phyloP scores from a whole-genome alignment of 768 basidiomycete species.

The Tricholoma hemisulphureum region DNA sequence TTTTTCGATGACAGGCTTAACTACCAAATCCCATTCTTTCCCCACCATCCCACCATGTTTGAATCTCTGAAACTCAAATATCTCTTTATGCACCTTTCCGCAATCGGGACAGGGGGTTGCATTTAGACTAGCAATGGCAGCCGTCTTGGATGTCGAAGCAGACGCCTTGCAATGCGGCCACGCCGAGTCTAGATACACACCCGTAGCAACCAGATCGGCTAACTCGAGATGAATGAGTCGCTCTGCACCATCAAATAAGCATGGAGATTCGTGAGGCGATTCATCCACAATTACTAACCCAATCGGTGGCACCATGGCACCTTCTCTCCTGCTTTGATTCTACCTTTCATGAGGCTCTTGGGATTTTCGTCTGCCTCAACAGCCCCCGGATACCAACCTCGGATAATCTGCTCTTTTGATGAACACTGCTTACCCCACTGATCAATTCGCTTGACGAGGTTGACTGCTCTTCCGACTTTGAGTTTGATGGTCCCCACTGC shows the following conservation, averaged over 20 bases:
- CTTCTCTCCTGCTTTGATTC: slow-evolving; percentile 58
- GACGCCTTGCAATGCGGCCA: slow-evolving; percentile 36
- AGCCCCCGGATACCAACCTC: slow-evolving; percentile 71
- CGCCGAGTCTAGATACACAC: slow-evolving; percentile 55
- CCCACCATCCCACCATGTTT: slow-evolving; percentile 52
- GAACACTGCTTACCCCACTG: slow-evolving; percentile 83
- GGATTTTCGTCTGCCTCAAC: slow-evolving; percentile 39
- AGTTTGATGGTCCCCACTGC: slow-evolving; percentile 50
- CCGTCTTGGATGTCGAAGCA: slow-evolving; percentile 20
- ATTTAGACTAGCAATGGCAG: slow-evolving; percentile 15
- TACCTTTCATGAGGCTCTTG: slow-evolving; percentile 61
- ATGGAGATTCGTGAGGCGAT: not conserved
- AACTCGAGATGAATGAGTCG: slow-evolving; percentile 80
- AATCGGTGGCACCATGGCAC: slow-evolving; percentile 71
- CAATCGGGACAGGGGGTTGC: slow-evolving; percentile 40
- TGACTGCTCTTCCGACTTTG: slow-evolving; percentile 79
- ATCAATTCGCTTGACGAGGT: slow-evolving; percentile 68
- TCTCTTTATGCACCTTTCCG: slow-evolving; percentile 68
- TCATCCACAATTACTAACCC: slow-evolving; percentile 28
- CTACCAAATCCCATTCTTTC: slow-evolving; percentile 72
- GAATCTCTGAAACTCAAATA: slow-evolving; percentile 69
- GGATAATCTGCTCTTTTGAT: slow-evolving; percentile 69
- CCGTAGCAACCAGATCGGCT: slow-evolving; percentile 58
- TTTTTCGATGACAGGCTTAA: slow-evolving; percentile 72
- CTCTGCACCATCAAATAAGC: slow-evolving; percentile 37